Base-by-base conservation (phyloP, 768 basidiomycete genomes). In the Mycena galopus region DNA sequence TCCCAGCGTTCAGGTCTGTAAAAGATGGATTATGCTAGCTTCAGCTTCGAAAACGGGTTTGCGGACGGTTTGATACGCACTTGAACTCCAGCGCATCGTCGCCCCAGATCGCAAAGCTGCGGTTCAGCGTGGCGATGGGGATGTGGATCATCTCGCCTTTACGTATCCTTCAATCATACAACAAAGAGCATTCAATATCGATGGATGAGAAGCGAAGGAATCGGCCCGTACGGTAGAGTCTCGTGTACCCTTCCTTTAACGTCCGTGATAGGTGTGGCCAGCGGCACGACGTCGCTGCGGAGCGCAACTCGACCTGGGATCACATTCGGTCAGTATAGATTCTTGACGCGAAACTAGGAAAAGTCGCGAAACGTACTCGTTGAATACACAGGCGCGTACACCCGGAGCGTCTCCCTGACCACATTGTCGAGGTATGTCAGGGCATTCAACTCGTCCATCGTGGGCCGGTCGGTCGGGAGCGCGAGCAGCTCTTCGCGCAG, bases 1-100 rank as follows among this genome's bases (percentile, higher is more conserved):
- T 73, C 67, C 87, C 87, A 88, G 0, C 88, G 81, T 64, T 88
- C 86, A 0, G 87, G 87, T 50, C 86, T 87, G 73, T 10, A 8
- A n/a, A n/a, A n/a, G n/a, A n/a, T n/a, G n/a, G n/a, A n/a, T n/a
- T n/a, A n/a, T n/a, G n/a, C n/a, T n/a, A n/a, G n/a, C n/a, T n/a
- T n/a, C n/a, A n/a, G n/a, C n/a, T n/a, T n/a, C n/a, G n/a, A n/a
- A n/a, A n/a, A n/a, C n/a, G n/a, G n/a, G n/a, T n/a, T n/a, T n/a
- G n/a, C n/a, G n/a, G n/a, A n/a, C n/a, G n/a, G n/a, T n/a, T n/a
- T n/a, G n/a, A n/a, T 7, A 62, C 80, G 65, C 33, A 85, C 86
- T 69, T 82, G 81, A 88, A 88, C 33, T 85, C 83, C 30, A 73
- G 42, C 0, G 85, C 85, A 69, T 88, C 86, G 0, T 82, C 77